Base-by-base conservation (phyloP, 768 basidiomycete genomes). In the Tubosaeta brunneosetosa region DNA sequence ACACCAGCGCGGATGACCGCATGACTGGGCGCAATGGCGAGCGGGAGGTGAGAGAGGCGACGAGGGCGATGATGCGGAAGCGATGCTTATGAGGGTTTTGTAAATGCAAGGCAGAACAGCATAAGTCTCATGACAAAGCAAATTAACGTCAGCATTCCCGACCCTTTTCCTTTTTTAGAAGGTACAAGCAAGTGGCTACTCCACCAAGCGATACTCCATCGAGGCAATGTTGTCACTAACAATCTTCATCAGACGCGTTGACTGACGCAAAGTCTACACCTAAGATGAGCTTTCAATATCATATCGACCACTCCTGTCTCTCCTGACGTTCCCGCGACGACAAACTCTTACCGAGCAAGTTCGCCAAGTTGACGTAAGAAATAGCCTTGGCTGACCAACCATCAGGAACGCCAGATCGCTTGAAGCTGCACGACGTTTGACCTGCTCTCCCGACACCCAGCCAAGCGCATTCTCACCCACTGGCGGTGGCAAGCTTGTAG, bases 401-500 rank as follows among this genome's bases (percentile, higher is more conserved):
- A n/a, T 5, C 53, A 85, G 85, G 83, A 85, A 62, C 78, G 79
- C n/a, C 55, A 67, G 11, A 72, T n/a, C 80, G 84, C 33, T 65
- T 85, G 9, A 22, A 3, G 22, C 22, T 22, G 22, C 22, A 22
- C 22, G 22, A 22, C 22, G 22, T 22, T 22, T 3, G 22, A 66
- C 17, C 69, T 74, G 10, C 71, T 82, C 4, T 77, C 78, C 9
- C 81, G 77, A 77, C 65, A 60, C 51, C 56, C 81, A 1, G 68
- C 70, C 4, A 74, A 73, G 47, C 73, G 79, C 47, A 66, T 86
- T 40, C 70, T 86, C 25, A 69, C 76, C 25, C 73, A 78, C 8
- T 86, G 85, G 85, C 70, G 84, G 47, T 85, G 82, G 79, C 86
- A 86, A 59, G 84, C 70, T 4, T 85, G 83, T 59, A 85, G 83